Base-by-base conservation (phyloP, 169 alveolate species). In the Eimeria zaria region DNA sequence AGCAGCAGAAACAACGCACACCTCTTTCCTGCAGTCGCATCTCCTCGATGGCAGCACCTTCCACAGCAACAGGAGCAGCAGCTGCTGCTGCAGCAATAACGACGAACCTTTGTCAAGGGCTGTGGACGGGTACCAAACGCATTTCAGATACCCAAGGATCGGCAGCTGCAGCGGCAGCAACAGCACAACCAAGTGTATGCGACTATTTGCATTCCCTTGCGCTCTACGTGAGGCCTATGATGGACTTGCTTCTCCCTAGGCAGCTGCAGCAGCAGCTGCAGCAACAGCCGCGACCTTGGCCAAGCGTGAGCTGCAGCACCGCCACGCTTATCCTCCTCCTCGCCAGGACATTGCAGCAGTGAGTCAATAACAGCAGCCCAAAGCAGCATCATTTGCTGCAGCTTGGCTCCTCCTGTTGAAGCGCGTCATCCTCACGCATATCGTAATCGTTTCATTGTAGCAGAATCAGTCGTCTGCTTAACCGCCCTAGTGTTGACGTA, bases 321-420 rank as follows among this genome's bases (percentile, higher is more conserved):
- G 83, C 93, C 64, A 87, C 93, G 27, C 93, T 87, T 67, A 87
- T 87, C 80, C 80, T 87, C 48, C 93, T 87, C 20, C 93, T 87
- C 64, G 73, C 93, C 58, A 87, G 93, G 93, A 62, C 93, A 12
- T 30, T 87, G 81, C 93, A 87, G 44, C 93, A 87, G 93, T 87
- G 69, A 36, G 93, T 33, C 80, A 12, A 62, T 71, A 24, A 83
- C 83, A 4, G 24, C 78, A 36, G 78, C 78, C 64, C 91, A 39
- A 6, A 53, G 78, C 91, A 12, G 64, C 58, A 36, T 58, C 58
- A 84, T 53, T 33, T 27, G 22, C 78, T 11, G 55, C 41, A 46
- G 64, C 69, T 80, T 76, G 8, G 4, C 74, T 11, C 27, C 53
- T 12, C 60, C 41, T 80, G 12, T 11, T 51, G 33, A n/a, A 46